Conservation (phyloP, 2,329 filamentous ascomycete species). For the Chaetomiaceae sp. region DNA sequence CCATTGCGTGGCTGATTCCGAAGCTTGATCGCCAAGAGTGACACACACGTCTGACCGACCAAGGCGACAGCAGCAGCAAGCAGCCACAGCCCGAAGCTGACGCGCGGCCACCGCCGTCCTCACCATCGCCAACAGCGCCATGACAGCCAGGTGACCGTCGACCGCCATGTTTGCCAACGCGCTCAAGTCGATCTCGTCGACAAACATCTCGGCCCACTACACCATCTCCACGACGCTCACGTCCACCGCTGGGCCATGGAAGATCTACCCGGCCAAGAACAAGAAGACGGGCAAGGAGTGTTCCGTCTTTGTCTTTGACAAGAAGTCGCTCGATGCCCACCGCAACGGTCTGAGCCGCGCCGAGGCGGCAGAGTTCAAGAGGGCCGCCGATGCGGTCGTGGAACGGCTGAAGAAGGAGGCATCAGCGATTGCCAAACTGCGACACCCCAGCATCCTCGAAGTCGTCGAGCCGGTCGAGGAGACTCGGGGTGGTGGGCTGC, state of each 20-base stretch:
- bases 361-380: conserved; percentile 65
- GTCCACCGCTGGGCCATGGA: conserved; percentile 88
- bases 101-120: too few species aligned
- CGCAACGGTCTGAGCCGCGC: conserved; percentile 56
- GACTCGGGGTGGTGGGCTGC: conserved; percentile 80
- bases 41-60: too few species aligned
- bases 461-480: conserved; percentile 94
- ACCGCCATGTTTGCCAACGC: conserved; percentile 81
- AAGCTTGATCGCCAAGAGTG: too few species aligned
- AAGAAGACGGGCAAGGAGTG: conserved; percentile 85
- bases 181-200: conserved; percentile 83
- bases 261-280: conserved; percentile 95
- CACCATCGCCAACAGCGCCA: conserved; percentile 9
- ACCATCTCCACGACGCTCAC: conserved; percentile 67
- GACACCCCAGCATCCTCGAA: conserved; percentile 88
- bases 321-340: conserved; percentile 71
- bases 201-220: conserved; percentile 91
- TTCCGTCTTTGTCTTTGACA: conserved; percentile 92
- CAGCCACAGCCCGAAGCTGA: too few species aligned
- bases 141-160: conserved; percentile 11
- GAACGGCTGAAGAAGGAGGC: conserved; percentile 90
- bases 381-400: conserved; percentile 79
- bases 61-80: too few species aligned
- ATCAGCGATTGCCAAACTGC: conserved; percentile 75
- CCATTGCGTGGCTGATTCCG: too few species aligned